Evolutionary conservation across 2,329 filamentous ascomycete genomes (phyloP).

Genomic region (Xylariaceae sp.): DNA sequence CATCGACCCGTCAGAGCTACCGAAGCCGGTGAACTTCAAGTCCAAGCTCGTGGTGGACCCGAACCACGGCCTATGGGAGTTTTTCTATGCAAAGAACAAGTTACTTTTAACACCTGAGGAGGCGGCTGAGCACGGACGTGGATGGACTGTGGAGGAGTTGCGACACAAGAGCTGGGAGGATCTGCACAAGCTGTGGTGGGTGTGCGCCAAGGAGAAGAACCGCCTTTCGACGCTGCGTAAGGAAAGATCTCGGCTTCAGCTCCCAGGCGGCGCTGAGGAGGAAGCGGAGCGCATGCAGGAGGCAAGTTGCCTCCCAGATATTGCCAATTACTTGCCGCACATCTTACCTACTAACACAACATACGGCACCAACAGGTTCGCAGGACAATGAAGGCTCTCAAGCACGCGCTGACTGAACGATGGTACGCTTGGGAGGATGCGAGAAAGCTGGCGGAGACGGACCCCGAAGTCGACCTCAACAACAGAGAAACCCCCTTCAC

Average conservation of each 20-base stretch:
- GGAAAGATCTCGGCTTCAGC: conserved; percentile 62
- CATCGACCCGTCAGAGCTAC: conserved; percentile 66
- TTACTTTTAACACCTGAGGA: conserved; percentile 68
- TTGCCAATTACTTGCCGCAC: background rate
- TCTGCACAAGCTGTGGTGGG: conserved; percentile 88
- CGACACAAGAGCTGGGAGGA: conserved; percentile 90
- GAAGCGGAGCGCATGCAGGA: conserved; percentile 51
- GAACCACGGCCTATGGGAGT: conserved; percentile 85
- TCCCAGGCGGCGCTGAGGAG: conserved; percentile 51
- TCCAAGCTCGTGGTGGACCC: conserved; percentile 57
- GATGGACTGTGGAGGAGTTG: conserved; percentile 82
- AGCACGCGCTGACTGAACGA: conserved; percentile 78
- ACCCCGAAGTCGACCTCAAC: conserved; percentile 61
- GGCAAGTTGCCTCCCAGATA: conserved; percentile 42
- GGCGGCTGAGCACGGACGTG: conserved; percentile 66
- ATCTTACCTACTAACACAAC: conserved; percentile 1
- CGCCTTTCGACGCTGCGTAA: conserved; percentile 70
- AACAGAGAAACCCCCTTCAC: conserved; percentile 45
- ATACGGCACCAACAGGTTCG: conserved; percentile 51
- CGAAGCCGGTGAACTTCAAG: conserved; percentile 62
- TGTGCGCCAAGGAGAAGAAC: conserved; percentile 87
- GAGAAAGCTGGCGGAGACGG: conserved; percentile 56
- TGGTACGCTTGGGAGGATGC: conserved; percentile 86
- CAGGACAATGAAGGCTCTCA: conserved; percentile 75
- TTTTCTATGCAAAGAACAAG: conserved; percentile 70